Evolutionary conservation across 768 basidiomycete species (phyloP).

Genomic region (Hericium erinaceus): DNA sequence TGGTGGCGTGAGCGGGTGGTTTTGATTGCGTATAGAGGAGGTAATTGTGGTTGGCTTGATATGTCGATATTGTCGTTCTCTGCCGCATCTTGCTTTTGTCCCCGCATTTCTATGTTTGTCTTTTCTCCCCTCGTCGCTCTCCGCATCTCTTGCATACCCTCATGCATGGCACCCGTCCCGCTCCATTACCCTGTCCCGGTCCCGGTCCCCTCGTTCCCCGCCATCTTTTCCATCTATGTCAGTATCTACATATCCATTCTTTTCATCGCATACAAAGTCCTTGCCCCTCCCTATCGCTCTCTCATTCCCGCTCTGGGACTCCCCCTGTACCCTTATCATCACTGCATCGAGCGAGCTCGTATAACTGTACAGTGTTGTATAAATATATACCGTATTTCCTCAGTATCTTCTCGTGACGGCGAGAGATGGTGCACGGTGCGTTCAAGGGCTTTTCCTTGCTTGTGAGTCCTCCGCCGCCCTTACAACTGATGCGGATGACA

Average conservation of each 20-base stretch:
- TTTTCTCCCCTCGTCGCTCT: slow-evolving; percentile 10
- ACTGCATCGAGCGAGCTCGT: background rate
- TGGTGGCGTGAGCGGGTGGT: slow-evolving; percentile 47
- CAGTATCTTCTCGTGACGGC: too few species aligned
- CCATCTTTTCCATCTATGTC: background rate
- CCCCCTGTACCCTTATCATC: background rate
- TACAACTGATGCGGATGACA: too few species aligned
- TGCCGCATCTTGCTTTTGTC: background rate
- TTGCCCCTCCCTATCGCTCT: background rate
- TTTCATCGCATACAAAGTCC: background rate
- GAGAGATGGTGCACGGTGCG: too few species aligned
- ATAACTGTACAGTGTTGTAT: slow-evolving; percentile 13
- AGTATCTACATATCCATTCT: background rate
- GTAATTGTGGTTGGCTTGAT: background rate
- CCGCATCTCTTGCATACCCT: background rate
- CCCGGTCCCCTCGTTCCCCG: background rate
- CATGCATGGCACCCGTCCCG: background rate
- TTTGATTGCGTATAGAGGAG: background rate
- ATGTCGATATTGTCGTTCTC: background rate
- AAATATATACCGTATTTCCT: slow-evolving; percentile 1
- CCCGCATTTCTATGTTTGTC: slow-evolving; percentile 9
- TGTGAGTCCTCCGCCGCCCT: too few species aligned
- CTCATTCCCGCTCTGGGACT: background rate
- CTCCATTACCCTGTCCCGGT: background rate
- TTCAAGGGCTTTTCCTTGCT: too few species aligned